Evolutionary conservation across 768 basidiomycete genomes (phyloP).

Genomic region (Dictyophora rubrovolvata): DNA sequence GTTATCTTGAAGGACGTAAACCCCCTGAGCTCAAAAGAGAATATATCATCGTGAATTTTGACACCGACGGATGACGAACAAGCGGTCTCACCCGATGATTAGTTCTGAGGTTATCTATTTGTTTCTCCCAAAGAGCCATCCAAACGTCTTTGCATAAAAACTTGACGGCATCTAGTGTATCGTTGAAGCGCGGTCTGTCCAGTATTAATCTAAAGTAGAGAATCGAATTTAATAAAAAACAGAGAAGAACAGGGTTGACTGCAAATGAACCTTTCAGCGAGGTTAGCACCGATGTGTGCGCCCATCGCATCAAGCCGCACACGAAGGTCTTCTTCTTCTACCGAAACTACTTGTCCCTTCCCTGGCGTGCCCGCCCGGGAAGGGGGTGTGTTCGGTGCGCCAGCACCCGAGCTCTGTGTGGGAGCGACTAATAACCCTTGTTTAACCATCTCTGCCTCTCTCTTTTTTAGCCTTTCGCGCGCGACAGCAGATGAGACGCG

Average conservation of each 20-base stretch:
- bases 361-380: conserved; percentile 13
- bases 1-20: conserved; percentile 91
- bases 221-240: neutral
- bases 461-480: conserved; percentile 49
- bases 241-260: neutral
- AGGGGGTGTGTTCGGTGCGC: conserved; percentile 25
- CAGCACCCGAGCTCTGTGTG: conserved; percentile 19
- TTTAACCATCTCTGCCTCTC: conserved; percentile 71
- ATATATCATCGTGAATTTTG: neutral
- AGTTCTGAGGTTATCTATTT: conserved; percentile 90
- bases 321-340: conserved; percentile 65
- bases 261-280: conserved; percentile 64
- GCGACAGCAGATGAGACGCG: conserved; percentile 68
- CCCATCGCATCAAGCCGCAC: conserved; percentile 75
- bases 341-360: conserved; percentile 17
- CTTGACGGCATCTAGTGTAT: conserved; percentile 86
- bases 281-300: conserved; percentile 74
- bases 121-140: conserved; percentile 85
- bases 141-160: conserved; percentile 97
- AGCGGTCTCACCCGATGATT: conserved; percentile 68
- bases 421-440: conserved; percentile 60
- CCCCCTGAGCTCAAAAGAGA: conserved; percentile 44
- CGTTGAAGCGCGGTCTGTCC: conserved; percentile 62
- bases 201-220: conserved; percentile 51
- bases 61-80: neutral